Evolutionary conservation across 805 yeast genomes (phyloP), one percentile per base, ranked within the genome.

Genomic region (Wickerhamiella nectarea): DNA sequence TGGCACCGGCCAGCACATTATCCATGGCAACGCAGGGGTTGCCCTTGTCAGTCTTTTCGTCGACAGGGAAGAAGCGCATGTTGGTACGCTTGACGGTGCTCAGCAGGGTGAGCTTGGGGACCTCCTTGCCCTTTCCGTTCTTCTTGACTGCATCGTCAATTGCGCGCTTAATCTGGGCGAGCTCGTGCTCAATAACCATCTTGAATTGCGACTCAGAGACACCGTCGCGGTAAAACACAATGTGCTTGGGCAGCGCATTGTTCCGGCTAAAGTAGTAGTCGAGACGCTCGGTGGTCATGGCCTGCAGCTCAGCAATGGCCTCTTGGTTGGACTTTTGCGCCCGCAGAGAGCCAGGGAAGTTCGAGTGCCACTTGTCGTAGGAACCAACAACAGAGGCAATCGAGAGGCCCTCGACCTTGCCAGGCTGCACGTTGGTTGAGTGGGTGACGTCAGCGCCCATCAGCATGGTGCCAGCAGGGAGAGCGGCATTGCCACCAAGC

Each of bases 391-490:
- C 43, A 12, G 43, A 22, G 18, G 43, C 43, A 25, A 40, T 35
- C 12, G 43, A 40, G 18, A 40, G 11, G 11, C 29, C 43, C 15
- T 40, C 43, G 21, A 24, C 35, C 33, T 40, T 33, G 28, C 43
- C 43, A 11, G 43, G 43, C 25, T 22, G 25, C 19, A 34, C 33
- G 18, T 40, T 40, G 31, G 43, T 34, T 7, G 38, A 35, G 34
- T 40, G 43, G 17, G 43, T 40, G 19, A 40, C 43, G 19, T 40
- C 43, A 18, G 43, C 43, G 26, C 43, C 43, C 43, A 40, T 40
- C 12, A 40, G 31, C 43, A 40, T 40, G 9, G 43, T 40, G 15
- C 34, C 43, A 10, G 36, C 31, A 14, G 43, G 38, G 11, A 40
- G 29, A 3, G 31, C 43, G 11, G 43, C 35, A 11, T 18, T 35